Percentiles rank a stretch among this genome's conserved stretches.
phyloP scores from a whole-genome alignment of 768 basidiomycete species.

The Hygrocybe coccinea region DNA sequence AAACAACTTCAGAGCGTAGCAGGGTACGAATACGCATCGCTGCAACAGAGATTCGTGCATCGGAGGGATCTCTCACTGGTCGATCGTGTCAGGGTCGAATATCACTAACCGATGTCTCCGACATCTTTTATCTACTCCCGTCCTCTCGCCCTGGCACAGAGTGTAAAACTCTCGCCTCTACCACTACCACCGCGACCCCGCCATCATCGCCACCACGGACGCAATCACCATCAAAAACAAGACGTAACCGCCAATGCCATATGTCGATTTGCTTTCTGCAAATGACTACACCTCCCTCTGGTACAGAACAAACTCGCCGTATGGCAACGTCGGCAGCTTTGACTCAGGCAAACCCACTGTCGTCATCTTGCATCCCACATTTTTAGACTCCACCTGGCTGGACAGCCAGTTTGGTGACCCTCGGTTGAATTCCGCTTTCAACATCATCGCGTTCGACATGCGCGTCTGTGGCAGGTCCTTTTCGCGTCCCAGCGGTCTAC shows the following conservation, averaged over 20 bases:
- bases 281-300: conserved; percentile 68
- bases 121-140: too few species aligned
- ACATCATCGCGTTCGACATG: conserved; percentile 72
- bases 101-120: too few species aligned
- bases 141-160: too few species aligned
- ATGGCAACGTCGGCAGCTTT: conserved; percentile 61
- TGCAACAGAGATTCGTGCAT: too few species aligned
- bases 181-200: neutral
- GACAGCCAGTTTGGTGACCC: conserved; percentile 62
- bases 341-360: conserved; percentile 61
- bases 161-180: neutral
- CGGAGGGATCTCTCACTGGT: too few species aligned
- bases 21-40: too few species aligned
- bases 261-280: conserved; percentile 55
- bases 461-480: conserved; percentile 57
- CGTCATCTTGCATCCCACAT: conserved; percentile 62
- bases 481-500: conserved; percentile 47
- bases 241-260: conserved; percentile 54
- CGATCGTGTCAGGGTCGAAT: too few species aligned
- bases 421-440: conserved; percentile 52
- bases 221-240: too few species aligned
- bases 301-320: conserved; percentile 62
- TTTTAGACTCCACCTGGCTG: conserved; percentile 68
- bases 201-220: neutral
- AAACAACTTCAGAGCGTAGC: too few species aligned